A percentile compares a stretch with the other conserved stretches of the same genome.
Evolutionary conservation across 2,329 filamentous ascomycete genomes (phyloP).

Genomic region (Drechslerella dactyloides): DNA sequence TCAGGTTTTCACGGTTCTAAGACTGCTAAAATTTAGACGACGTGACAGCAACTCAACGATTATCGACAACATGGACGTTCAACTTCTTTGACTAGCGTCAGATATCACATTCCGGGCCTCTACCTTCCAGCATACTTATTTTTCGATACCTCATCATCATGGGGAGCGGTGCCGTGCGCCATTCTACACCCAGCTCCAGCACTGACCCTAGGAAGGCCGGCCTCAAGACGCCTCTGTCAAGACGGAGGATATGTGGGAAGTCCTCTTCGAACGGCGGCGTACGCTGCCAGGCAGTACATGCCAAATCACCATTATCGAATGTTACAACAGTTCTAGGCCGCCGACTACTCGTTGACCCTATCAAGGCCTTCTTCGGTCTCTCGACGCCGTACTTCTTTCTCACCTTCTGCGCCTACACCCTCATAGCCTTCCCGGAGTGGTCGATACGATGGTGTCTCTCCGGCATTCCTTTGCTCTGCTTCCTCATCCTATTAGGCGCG

Average conservation of each 20-base stretch:
- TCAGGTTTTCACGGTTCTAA: too few species aligned
- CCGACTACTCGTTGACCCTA: slow-evolving; percentile 16
- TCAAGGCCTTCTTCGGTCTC: slow-evolving; percentile 39
- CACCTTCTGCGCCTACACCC: slow-evolving; percentile 26
- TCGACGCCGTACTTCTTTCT: slow-evolving; percentile 46
- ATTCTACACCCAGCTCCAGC: too few species aligned
- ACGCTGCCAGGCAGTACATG: slow-evolving; percentile 4
- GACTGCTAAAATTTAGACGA: too few species aligned
- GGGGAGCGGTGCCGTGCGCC: too few species aligned
- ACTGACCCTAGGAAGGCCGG: too few species aligned
- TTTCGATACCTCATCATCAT: too few species aligned
- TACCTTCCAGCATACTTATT: too few species aligned
- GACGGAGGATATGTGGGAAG: slow-evolving; percentile 11
- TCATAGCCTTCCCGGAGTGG: slow-evolving; percentile 47
- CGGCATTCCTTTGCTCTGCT: slow-evolving; percentile 40
- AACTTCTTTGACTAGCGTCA: too few species aligned
- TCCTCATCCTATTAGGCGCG: slow-evolving; percentile 32
- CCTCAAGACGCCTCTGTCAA: not conserved
- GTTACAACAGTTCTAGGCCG: slow-evolving; percentile 1
- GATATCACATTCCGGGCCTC: too few species aligned
- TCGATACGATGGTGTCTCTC: slow-evolving; percentile 45
- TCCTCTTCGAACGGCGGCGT: not conserved
- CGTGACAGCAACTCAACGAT: too few species aligned
- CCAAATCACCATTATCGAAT: not conserved
- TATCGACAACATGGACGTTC: too few species aligned